Percentiles rank a stretch among this genome's conserved stretches.
Evolutionary conservation across 495 filamentous ascomycete genomes (phyloP).

Genomic region (Talaromyces adpressus): DNA sequence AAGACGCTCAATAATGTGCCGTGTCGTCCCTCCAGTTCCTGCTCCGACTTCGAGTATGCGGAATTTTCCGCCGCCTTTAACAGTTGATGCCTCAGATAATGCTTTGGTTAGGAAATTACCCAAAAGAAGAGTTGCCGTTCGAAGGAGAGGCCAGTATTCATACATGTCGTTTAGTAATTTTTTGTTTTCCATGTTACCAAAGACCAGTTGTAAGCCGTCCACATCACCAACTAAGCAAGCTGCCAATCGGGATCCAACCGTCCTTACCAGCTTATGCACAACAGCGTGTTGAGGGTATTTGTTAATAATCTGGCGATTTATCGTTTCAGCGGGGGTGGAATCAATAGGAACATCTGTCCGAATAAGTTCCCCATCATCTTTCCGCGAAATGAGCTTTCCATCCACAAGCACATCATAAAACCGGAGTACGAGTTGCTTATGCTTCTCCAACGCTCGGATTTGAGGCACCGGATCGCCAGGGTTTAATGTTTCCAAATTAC

Average conservation of each 20-base stretch:
- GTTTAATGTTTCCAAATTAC: background rate
- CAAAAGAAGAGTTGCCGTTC: background rate
- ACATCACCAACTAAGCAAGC: background rate
- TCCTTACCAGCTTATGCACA: background rate
- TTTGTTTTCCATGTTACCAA: background rate
- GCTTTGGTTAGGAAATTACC: slow-evolving; percentile 7
- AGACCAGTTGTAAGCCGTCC: background rate
- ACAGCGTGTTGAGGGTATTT: background rate
- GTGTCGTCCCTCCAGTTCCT: slow-evolving; percentile 38
- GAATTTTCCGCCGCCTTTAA: slow-evolving; percentile 12
- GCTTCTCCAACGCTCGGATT: background rate
- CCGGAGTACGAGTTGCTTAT: background rate
- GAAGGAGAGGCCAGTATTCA: background rate
- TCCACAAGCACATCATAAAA: background rate
- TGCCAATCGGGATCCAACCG: background rate
- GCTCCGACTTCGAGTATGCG: slow-evolving; percentile 38
- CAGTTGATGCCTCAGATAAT: background rate
- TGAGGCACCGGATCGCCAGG: background rate
- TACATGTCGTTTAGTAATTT: background rate
- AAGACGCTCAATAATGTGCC: slow-evolving; percentile 19
- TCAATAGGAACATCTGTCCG: background rate
- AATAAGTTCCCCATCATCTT: no score
- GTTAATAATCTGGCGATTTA: background rate
- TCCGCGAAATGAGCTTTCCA: background rate
- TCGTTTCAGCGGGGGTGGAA: background rate